These are phyloP conservation scores for Thelonectria olida DNA, from an alignment of 2,329 filamentous ascomycete genomes.

Conservation along the genomic window DNA sequence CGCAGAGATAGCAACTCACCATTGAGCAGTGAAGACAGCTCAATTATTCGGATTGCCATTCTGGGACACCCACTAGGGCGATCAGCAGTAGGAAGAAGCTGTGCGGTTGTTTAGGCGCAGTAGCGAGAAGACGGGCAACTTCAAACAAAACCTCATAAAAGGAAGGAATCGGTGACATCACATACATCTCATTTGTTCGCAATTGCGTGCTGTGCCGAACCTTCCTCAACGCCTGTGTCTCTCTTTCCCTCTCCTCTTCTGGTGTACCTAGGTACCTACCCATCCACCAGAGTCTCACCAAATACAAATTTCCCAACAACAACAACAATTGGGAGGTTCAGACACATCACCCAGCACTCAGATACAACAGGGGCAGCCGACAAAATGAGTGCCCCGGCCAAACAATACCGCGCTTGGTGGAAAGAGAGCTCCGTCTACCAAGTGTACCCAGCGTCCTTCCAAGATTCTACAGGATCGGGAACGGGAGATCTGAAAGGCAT, in stretches of 20 bases:
- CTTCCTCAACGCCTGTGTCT: too few species aligned
- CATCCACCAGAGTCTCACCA: too few species aligned
- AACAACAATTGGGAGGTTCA: too few species aligned
- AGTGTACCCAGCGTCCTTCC: slow-evolving; percentile 70
- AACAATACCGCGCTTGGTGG: slow-evolving; percentile 59
- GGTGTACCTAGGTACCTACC: too few species aligned
- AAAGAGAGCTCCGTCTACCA: slow-evolving; percentile 69
- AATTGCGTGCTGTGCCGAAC: too few species aligned
- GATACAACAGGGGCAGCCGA: background rate
- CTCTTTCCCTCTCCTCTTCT: too few species aligned
- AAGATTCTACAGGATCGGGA: slow-evolving; percentile 65
- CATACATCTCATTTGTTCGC: too few species aligned
- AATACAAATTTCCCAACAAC: too few species aligned
- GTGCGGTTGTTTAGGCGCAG: background rate
- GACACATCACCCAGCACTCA: background rate
- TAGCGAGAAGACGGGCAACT: too few species aligned
- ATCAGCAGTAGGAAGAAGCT: background rate
- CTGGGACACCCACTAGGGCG: background rate
- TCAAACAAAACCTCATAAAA: too few species aligned
- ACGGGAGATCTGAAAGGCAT: slow-evolving; percentile 67
- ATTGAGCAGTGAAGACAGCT: background rate
- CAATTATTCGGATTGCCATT: background rate
- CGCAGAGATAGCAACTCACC: slow-evolving; percentile 1
- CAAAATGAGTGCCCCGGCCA: slow-evolving; percentile 35
- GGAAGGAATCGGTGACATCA: too few species aligned